Conservation (phyloP, 2,329 filamentous ascomycete species). For the Coleophoma cylindrospora region DNA sequence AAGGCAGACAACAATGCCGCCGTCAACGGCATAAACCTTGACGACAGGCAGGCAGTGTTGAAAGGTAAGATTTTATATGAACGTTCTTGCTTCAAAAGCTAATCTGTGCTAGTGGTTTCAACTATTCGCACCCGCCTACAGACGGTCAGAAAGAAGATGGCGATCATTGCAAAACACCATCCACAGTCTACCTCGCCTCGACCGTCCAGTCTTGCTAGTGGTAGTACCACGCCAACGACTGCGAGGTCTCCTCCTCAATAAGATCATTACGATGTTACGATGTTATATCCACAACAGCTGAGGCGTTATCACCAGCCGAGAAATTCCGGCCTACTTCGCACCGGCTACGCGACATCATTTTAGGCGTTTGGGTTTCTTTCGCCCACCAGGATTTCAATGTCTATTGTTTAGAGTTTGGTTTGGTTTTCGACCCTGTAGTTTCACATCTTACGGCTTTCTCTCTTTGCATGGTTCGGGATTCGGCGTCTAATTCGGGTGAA, state of each 20-base stretch:
- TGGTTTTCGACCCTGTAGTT: neutral
- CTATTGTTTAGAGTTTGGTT: constrained; percentile 1
- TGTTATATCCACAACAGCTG: neutral
- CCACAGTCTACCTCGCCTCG: constrained; percentile 22
- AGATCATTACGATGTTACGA: constrained; percentile 1
- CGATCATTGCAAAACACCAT: constrained; percentile 48
- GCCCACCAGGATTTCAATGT: neutral
- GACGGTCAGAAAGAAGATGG: constrained; percentile 55
- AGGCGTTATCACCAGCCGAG: neutral
- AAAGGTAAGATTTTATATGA: constrained; percentile 53
- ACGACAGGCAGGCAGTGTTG: constrained; percentile 68
- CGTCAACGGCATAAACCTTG: constrained; percentile 53
- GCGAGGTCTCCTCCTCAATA: constrained; percentile 24
- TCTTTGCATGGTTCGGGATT: neutral
- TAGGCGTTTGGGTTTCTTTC: neutral
- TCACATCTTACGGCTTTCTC: neutral
- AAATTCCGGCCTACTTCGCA: neutral
- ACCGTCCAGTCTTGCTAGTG: constrained; percentile 20
- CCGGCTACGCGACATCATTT: neutral
- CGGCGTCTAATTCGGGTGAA: neutral
- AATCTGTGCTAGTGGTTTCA: constrained; percentile 45
- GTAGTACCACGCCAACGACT: constrained; percentile 25
- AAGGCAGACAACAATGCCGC: constrained; percentile 41
- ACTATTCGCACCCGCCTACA: constrained; percentile 55
- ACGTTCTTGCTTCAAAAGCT: constrained; percentile 21